Evolutionary conservation across 164 flowering plant species (phyloP).

Genomic region (Hamamelis virginiana): DNA sequence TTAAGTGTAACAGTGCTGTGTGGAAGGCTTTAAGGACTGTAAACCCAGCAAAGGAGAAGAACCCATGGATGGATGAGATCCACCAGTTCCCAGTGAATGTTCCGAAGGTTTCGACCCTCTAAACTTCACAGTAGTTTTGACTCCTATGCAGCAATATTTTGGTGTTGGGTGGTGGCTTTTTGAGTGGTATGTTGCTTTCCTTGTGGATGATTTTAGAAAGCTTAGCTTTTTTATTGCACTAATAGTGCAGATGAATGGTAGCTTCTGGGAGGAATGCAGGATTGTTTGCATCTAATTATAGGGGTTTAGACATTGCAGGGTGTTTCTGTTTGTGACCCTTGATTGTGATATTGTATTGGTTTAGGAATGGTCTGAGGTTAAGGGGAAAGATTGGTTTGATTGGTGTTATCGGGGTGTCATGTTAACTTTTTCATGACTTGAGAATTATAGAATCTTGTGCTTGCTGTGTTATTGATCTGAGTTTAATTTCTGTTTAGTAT

Average conservation of each 20-base stretch:
- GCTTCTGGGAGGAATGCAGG: no score
- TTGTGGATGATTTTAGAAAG: not conserved
- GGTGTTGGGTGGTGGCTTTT: not conserved
- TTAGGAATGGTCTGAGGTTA: not conserved
- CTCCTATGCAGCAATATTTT: not conserved
- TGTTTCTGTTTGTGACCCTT: not conserved
- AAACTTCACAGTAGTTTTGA: not conserved
- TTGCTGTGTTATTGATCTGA: no score
- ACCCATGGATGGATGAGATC: constrained; percentile 39
- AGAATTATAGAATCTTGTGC: no score
- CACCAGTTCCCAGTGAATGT: constrained; percentile 35
- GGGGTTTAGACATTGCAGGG: not conserved
- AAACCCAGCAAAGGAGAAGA: constrained; percentile 31
- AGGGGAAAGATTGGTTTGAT: not conserved
- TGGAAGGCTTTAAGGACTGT: constrained; percentile 38
- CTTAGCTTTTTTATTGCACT: not conserved
- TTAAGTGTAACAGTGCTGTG: constrained; percentile 46
- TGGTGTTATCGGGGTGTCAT: not conserved
- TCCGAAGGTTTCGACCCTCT: constrained; percentile 27
- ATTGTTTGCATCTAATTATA: no score
- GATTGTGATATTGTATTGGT: not conserved
- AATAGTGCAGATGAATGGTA: not conserved
- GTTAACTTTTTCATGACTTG: no score
- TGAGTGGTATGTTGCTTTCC: not conserved
- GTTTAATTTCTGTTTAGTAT: no score